phyloP scores from a whole-genome alignment of 352 stramenopile genomes.

The Globisporangium solare region DNA sequence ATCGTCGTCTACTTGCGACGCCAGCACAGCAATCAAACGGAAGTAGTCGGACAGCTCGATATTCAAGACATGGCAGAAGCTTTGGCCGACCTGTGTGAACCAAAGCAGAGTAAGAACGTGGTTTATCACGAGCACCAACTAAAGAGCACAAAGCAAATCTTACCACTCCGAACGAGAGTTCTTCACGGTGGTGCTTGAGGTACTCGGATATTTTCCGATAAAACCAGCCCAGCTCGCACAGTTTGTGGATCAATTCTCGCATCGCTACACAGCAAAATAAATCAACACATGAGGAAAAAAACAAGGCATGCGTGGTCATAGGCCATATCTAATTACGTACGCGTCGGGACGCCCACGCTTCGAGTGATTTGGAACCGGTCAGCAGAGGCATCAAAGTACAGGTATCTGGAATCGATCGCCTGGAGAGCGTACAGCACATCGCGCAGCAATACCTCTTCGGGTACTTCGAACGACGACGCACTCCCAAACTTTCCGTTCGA shows the following conservation, averaged over 20 bases:
- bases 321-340: conserved; percentile 30
- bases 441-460: conserved; percentile 86
- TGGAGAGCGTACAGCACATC: conserved; percentile 91
- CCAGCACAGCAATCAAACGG: conserved; percentile 89
- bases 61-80: conserved; percentile 89
- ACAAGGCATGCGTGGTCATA: not conserved
- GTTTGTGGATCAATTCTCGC: conserved; percentile 75
- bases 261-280: conserved; percentile 40
- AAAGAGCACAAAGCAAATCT: not conserved
- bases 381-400: conserved; percentile 74
- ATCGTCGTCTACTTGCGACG: conserved; percentile 86
- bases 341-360: conserved; percentile 68
- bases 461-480: conserved; percentile 55
- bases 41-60: conserved; percentile 91
- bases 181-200: conserved; percentile 69
- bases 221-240: conserved; percentile 89
- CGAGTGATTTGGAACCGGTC: conserved; percentile 82
- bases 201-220: conserved; percentile 83
- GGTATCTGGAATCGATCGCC: conserved; percentile 89
- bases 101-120: conserved; percentile 5
- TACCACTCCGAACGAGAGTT: conserved; percentile 74
- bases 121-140: not conserved
- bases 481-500: conserved; percentile 9
- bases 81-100: conserved; percentile 66
- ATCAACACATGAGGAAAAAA: not conserved